Evolutionary conservation across 345 rosid genomes (phyloP), one percentile per base, ranked within the genome.

Genomic region (Rhodomyrtus tomentosa): DNA sequence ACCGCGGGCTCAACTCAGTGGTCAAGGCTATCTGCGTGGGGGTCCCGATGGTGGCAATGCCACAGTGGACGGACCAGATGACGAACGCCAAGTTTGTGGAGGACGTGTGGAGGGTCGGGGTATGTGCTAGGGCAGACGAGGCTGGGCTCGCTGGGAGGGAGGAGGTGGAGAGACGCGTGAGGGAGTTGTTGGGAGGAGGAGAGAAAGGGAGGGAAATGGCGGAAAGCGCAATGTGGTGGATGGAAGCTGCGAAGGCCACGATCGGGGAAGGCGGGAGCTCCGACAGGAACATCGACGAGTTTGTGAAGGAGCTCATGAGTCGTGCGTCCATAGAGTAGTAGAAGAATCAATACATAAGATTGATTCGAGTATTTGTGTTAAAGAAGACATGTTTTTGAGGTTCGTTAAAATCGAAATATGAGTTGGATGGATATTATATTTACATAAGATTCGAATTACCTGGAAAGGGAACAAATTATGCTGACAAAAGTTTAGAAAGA

Each of bases 21-120:
- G 6, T 87, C 11, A 91, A 91, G 84, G 91, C 89, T 2, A 48
- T 91, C 82, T 83, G 92, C 73, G 82, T 90, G 56, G 92, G 91
- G 32, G 91, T 90, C 32, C 92, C 90, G 36, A 81, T 90, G 84
- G 90, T 89, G 83, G 92, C 86, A 6, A 74, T 90, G 87, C 92
- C 92, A 0, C 91, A 87, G 11, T 90, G 93, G 91, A 84, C 83
- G 1, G 93, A 92, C 55, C 92, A 90, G 45, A 49, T 54, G 51
- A 89, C 89, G 12, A 90, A 89, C 55, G 86, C 91, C 1, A 88
- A 90, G 86, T 85, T 11, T 15, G 53, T 90, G 6, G 88, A 84
- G 84, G 90, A 90, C 82, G 84, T 91, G 9, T 90, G 93, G 90
- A 84, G 68, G 49, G 40, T 74, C 10, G 91, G 92, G 36, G 82